Conservation (phyloP, 805 yeast genomes). For the Limtongia smithiae region DNA sequence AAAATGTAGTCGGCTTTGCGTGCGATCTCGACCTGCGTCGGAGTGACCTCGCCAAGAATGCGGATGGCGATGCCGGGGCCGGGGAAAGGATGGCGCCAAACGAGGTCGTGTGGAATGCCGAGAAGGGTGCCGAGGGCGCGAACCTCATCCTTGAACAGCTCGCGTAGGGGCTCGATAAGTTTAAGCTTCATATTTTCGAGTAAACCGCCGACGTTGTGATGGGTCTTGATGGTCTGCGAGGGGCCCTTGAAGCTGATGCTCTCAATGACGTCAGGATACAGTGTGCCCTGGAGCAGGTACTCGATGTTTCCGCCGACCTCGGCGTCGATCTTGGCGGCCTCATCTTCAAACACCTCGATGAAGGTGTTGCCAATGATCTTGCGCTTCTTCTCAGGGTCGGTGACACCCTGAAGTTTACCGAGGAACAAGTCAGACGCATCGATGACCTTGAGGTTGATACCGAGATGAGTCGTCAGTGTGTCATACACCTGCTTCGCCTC, state of each 20-base stretch:
- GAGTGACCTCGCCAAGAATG: constrained; percentile 94
- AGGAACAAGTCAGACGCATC: constrained; percentile 92
- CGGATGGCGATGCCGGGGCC: constrained; percentile 99
- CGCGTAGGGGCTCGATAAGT: constrained; percentile 97
- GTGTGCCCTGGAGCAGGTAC: constrained; percentile 91
- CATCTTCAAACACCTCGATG: constrained; percentile 94
- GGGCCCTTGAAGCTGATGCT: constrained; percentile 99
- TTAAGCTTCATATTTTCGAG: constrained; percentile 97
- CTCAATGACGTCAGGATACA: constrained; percentile 98
- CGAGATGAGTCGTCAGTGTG: constrained; percentile 87
- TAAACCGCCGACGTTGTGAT: constrained; percentile 98
- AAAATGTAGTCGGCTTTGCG: constrained; percentile 95
- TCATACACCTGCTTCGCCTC: constrained; percentile 86
- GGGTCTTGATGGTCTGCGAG: constrained; percentile 98
- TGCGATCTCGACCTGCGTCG: constrained; percentile 89
- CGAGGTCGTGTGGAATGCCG: constrained; percentile 94
- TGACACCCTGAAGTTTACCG: constrained; percentile 80
- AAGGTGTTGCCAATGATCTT: constrained; percentile 98
- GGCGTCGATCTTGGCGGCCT: constrained; percentile 88
- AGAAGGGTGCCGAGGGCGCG: constrained; percentile 90
- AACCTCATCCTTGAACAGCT: constrained; percentile 97
- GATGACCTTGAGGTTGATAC: constrained; percentile 89
- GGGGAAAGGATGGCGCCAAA: constrained; percentile 99
- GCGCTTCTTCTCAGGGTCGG: constrained; percentile 98
- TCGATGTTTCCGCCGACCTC: constrained; percentile 86